These are phyloP conservation scores for Larix sibirica DNA, from an alignment of 83 land plant genomes.

Conservation along the genomic window DNA sequence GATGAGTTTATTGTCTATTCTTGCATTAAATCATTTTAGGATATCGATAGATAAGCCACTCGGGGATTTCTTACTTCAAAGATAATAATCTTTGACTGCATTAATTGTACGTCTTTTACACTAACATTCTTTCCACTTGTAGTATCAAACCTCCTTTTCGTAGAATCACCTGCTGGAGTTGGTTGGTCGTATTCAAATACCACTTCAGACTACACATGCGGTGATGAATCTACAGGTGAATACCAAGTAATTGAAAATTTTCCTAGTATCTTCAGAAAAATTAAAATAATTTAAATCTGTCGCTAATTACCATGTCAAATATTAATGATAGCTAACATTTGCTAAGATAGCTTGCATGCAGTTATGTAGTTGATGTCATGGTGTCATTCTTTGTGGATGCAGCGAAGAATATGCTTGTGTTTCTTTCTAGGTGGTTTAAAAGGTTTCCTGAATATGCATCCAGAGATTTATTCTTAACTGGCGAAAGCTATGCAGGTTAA, in stretches of 20 bases:
- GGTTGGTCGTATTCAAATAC: slow-evolving; percentile 35
- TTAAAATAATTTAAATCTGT: too few species aligned
- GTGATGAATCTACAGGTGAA: slow-evolving; percentile 21
- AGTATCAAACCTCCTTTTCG: slow-evolving; percentile 23
- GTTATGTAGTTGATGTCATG: too few species aligned
- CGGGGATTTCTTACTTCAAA: too few species aligned
- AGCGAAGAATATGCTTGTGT: slow-evolving; percentile 19
- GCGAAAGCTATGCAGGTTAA: slow-evolving; percentile 29
- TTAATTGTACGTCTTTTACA: too few species aligned
- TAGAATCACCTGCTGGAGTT: slow-evolving; percentile 36
- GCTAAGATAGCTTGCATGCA: too few species aligned
- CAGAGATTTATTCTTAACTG: slow-evolving; percentile 23
- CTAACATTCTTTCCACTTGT: background rate
- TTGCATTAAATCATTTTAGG: too few species aligned
- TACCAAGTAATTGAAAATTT: background rate
- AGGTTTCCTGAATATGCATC: slow-evolving; percentile 28
- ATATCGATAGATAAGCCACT: too few species aligned
- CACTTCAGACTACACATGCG: slow-evolving; percentile 16
- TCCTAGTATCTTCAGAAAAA: too few species aligned
- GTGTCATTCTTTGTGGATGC: background rate
- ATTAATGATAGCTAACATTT: too few species aligned
- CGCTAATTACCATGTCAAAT: too few species aligned
- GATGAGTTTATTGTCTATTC: too few species aligned
- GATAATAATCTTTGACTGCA: too few species aligned
- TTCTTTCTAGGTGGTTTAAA: slow-evolving; percentile 22